Percentiles rank a stretch among this genome's conserved stretches.
phyloP scores from a whole-genome alignment of 352 stramenopile species.

The Phytophthora citricola region DNA sequence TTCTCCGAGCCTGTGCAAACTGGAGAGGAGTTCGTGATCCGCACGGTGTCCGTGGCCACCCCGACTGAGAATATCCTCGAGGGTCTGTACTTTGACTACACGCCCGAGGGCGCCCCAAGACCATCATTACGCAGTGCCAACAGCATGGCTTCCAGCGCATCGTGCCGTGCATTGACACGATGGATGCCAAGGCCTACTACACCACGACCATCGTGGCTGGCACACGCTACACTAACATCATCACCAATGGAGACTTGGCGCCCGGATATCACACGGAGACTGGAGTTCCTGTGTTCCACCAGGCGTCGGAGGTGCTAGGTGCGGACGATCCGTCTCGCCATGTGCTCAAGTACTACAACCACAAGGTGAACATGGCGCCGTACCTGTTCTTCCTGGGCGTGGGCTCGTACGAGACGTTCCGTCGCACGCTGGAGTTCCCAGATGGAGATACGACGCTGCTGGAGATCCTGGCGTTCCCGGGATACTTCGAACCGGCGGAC shows the following conservation, averaged over 20 bases:
- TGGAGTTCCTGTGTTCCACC: constrained; percentile 70
- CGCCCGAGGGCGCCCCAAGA: constrained; percentile 66
- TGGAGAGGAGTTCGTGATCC: constrained; percentile 74
- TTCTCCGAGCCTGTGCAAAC: constrained; percentile 54
- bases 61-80: constrained; percentile 83
- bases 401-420: constrained; percentile 81
- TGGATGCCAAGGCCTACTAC: constrained; percentile 85
- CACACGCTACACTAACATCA: constrained; percentile 83
- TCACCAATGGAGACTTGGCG: constrained; percentile 80
- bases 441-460: constrained; percentile 76
- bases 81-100: constrained; percentile 84
- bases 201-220: constrained; percentile 79
- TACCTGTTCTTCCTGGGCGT: constrained; percentile 85
- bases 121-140: constrained; percentile 87
- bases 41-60: constrained; percentile 66
- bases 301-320: constrained; percentile 56
- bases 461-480: constrained; percentile 76
- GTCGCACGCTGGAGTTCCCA: constrained; percentile 74
- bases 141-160: constrained; percentile 85
- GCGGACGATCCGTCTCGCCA: constrained; percentile 63
- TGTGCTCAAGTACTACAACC: constrained; percentile 83
- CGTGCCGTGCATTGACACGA: constrained; percentile 80
- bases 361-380: constrained; percentile 86
- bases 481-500: constrained; percentile 69
- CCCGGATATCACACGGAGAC: constrained; percentile 66